Evolutionary conservation across 352 stramenopile species (phyloP).

Genomic region (Pythium phragmiticola): DNA sequence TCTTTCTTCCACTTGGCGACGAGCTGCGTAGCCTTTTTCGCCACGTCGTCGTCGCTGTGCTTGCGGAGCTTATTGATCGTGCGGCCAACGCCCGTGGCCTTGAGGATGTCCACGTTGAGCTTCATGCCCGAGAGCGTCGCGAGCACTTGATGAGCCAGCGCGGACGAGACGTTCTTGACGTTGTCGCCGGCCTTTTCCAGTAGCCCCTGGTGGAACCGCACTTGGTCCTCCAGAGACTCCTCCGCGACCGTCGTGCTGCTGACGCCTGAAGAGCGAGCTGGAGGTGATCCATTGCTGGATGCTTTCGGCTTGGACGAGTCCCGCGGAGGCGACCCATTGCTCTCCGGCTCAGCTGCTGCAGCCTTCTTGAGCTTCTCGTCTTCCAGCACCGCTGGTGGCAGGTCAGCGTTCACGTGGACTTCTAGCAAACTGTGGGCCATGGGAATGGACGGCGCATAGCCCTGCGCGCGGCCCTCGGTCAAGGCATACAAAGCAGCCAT

Average conservation of each 20-base stretch:
- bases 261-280: not conserved
- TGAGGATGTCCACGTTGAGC: constrained; percentile 84
- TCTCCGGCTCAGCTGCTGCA: not conserved
- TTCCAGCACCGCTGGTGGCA: constrained; percentile 26
- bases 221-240: constrained; percentile 64
- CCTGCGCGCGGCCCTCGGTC: constrained; percentile 39
- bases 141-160: constrained; percentile 69
- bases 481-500: constrained; percentile 51
- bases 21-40: constrained; percentile 62
- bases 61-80: constrained; percentile 89
- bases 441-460: constrained; percentile 66
- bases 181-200: constrained; percentile 68
- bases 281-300: not conserved
- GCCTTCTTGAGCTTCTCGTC: constrained; percentile 25
- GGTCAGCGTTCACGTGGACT: constrained; percentile 58
- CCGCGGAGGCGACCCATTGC: not conserved
- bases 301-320: constrained; percentile 5
- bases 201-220: constrained; percentile 69
- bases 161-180: constrained; percentile 70
- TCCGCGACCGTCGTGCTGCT: constrained; percentile 3
- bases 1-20: constrained; percentile 88
- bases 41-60: constrained; percentile 58
- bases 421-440: constrained; percentile 53
- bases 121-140: constrained; percentile 60
- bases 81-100: constrained; percentile 72